Conservation (phyloP, 441 rosid species). For the Adansonia rubrostipa region DNA sequence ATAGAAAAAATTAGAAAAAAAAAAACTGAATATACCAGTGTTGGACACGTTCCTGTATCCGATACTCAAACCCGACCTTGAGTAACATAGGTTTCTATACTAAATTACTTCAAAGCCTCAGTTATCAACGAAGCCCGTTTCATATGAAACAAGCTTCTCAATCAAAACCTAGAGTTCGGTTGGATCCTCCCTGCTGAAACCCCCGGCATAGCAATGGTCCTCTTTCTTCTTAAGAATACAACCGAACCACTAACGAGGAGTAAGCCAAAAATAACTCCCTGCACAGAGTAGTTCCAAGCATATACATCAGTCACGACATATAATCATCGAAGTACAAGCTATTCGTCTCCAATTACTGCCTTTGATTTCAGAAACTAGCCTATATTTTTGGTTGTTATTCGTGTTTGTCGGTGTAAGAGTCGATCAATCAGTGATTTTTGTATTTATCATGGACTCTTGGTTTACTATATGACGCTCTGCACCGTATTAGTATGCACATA, state of each 20-base stretch:
- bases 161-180: constrained; percentile 64
- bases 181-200: constrained; percentile 65
- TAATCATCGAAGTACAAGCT: not conserved
- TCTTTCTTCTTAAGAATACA: constrained; percentile 68
- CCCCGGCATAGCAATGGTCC: constrained; percentile 54
- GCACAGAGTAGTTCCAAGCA: constrained; percentile 28
- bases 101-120: not conserved
- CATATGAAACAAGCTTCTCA: not conserved
- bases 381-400: not conserved
- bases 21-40: no score
- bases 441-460: constrained; percentile 2
- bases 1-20: no score
- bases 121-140: constrained; percentile 1
- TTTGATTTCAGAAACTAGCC: no score
- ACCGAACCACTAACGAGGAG: constrained; percentile 59
- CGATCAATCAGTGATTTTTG: not conserved
- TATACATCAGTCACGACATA: not conserved
- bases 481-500: not conserved
- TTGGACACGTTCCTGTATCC: no score
- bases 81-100: not conserved
- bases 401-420: not conserved
- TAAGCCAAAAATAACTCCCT: constrained; percentile 59
- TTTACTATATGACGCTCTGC: not conserved
- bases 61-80: no score
- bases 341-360: not conserved